phyloP scores from a whole-genome alignment of 1,284 basidiomycete species.

The Rhodotorula sp. region DNA sequence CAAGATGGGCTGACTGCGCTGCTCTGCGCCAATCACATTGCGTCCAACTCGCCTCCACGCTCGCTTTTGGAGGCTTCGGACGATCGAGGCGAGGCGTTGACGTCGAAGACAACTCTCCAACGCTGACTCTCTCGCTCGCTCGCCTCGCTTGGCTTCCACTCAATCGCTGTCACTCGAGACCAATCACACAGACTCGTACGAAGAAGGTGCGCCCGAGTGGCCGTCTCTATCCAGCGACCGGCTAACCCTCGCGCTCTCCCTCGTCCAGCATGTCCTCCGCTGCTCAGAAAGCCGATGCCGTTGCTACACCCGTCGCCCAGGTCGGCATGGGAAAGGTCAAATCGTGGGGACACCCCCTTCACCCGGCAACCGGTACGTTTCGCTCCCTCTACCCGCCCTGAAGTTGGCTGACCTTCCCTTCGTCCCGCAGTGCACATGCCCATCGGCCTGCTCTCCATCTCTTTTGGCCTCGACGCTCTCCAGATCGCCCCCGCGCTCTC shows the following conservation, averaged over 20 bases:
- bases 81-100: neutral
- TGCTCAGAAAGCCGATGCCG: conserved; percentile 5
- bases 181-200: too few species aligned
- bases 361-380: conserved; percentile 28
- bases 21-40: neutral
- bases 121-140: neutral
- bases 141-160: neutral
- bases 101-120: neutral
- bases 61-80: neutral
- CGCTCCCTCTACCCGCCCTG: neutral
- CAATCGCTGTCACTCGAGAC: neutral
- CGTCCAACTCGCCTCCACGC: neutral
- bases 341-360: conserved; percentile 17
- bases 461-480: conserved; percentile 42
- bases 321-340: conserved; percentile 12
- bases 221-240: neutral
- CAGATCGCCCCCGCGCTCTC: conserved; percentile 40
- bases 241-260: neutral
- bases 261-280: neutral
- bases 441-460: conserved; percentile 43
- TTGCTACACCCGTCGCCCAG: neutral
- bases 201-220: neutral
- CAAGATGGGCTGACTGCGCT: too few species aligned
- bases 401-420: neutral
- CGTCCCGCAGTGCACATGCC: conserved; percentile 17